Evolutionary conservation across 345 rosid species (phyloP), one percentile per base, ranked within the genome.

Genomic region (Streptanthus diversifolius): DNA sequence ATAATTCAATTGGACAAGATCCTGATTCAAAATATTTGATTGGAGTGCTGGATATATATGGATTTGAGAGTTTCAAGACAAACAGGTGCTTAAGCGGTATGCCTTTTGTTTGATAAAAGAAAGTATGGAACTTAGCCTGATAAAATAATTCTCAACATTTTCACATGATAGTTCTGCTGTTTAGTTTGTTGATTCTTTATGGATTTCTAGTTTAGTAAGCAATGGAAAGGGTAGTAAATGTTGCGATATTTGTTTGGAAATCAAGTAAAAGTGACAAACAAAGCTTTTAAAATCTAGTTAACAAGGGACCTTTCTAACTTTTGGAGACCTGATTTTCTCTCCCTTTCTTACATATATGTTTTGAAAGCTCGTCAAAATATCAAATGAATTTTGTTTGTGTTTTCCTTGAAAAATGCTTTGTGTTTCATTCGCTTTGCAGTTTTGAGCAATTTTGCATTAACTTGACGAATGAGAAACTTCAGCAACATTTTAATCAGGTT

Each of bases 401-500:
- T 61, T 39, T 69, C 63, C 43, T 62, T 75, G 21, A 68, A 2
- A 71, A 49, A 58, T 80, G 49, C 70, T 71, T 74, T 22, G 12
- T 71, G 52, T 81, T 54, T 17, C 61, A 55, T 65, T 27, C 3
- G 52, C 68, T 76, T 79, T 87, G 82, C 91, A 95, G 99, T 83
- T 95, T 95, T 80, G 99, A 95, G 88, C 99, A 95, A 77, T 95
- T 95, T 76, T 95, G 99, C 81, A 95, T 95, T 84, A 91, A 91
- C 81, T 88, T 95, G 87, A 91, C 99, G 4, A 95, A 95, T 82
- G 99, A 95, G 82, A 95, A 95, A 74, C 96, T 95, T 77, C 99
- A 95, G 83, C 99, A 95, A 72, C 98, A 91, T 81, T 95, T 95
- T 82, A 95, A 95, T 81, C 98, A 95, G 99, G 99, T 95, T 18